Evolutionary conservation across 2,329 filamentous ascomycete genomes (phyloP), one percentile per base, ranked within the genome.

Genomic region (Stemphylium lycopersici): DNA sequence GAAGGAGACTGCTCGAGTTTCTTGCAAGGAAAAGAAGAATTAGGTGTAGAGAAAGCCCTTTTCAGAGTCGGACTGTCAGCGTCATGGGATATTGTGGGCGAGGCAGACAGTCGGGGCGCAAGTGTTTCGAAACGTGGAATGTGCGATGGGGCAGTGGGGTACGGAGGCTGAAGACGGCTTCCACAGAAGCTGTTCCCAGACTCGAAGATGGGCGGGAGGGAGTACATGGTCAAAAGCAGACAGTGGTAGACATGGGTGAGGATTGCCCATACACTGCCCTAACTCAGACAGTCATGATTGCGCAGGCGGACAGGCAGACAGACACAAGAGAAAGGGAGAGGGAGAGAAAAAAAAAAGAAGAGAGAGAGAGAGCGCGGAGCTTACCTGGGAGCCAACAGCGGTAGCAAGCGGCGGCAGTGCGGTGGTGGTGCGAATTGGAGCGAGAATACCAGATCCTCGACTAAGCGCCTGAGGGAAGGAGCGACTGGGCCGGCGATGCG

Each of bases 361-460:
- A 62, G 48, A 8, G 33, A 13, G 11, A 39, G 45, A 63, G 54
- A 48, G 58, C 43, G 49, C 41, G 52, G 48, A 42, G 75, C 73
- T 62, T 67, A 76, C 73, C 72, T 66, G 65, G 54, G 58, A 55
- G 66, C 62, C 63, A 66, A 67, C 65, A 48, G 62, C 56, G 38
- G 42, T 33, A 22, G 55, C 55, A 44, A 48, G 56, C 45, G 59
- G 51, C 49, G 60, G 56, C 47, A 44, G 62, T 54, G 51, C 45
- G n/a, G 34, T 39, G 61, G 50, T 58, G 65, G 56, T 61, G 68
- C 57, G 61, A 66, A 56, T 70, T 66, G 68, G 63, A 69, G 73
- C 67, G 73, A 76, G 73, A 65, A 77, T 76, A 69, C 74, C 74
- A 74, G 74, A 73, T 77, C 67, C 74, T 75, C 74, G 67, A 67